Evolutionary conservation across 2,329 filamentous ascomycete genomes (phyloP), one percentile per base, ranked within the genome.

Genomic region (Diaporthe sp.): DNA sequence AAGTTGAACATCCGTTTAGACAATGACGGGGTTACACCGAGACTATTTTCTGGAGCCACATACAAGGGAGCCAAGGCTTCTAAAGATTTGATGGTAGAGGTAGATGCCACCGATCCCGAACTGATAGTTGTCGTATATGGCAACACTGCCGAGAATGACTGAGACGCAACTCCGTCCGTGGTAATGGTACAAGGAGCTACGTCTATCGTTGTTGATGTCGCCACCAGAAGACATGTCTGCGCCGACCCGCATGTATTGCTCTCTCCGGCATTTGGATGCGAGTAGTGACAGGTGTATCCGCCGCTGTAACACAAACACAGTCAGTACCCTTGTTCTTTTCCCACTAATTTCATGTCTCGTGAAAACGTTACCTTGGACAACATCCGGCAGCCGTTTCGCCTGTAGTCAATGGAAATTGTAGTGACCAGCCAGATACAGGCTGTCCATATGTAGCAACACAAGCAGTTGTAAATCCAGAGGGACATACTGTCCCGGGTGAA

Each of bases 391-490:
- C 57, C 10, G 57, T 60, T 39, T 60, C 57, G 3, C 57, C 57
- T 37, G 57, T 39, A 6, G 57, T 60, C 31, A 60, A 15, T n/a
- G 31, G 0, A 10, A 60, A 60, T n/a, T 60, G 57, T 15, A 60
- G n/a, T 5, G 0, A 0, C 57, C 57, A 60, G 34, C 57, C 34
- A 2, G 31, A 37, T 17, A 60, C 57, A n/a, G 17, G 17, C 19
- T 39, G 2, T 37, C 34, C 57, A 4, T 37, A 60, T 60, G 57
- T 60, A 39, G 57, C 57, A 39, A 12, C 7, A n/a, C 57, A 60
- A 37, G 57, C 57, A 60, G 57, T 60, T 15, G 57, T 60, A 34
- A n/a, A 60, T 39, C 57, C 57, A 60, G 57, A 60, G 17, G 57
- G 57, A 28, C 57, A 60, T 22, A 60, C 2, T 39, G 57, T 60